These are phyloP conservation scores for Xylaria sp. DNA, from an alignment of 2,329 filamentous ascomycete genomes.

Conservation along the genomic window DNA sequence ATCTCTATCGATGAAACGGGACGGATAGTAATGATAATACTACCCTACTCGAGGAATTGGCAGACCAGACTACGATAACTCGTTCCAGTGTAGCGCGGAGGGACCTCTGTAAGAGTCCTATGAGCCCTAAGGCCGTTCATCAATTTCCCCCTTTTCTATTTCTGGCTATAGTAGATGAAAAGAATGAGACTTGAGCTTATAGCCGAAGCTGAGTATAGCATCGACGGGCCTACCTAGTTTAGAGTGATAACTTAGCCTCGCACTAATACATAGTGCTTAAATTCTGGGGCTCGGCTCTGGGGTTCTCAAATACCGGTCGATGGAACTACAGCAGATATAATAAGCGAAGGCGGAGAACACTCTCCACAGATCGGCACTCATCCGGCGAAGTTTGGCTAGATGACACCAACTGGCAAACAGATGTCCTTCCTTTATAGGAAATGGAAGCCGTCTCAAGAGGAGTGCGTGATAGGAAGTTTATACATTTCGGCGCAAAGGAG, in stretches of 20 bases:
- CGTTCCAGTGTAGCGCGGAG: too few relatives aligned
- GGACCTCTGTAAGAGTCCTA: background rate
- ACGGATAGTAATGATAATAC: constrained; percentile 12
- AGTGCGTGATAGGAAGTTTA: background rate
- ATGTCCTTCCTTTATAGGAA: constrained; percentile 27
- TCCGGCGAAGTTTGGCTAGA: background rate
- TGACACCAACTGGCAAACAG: background rate
- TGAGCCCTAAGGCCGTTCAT: background rate
- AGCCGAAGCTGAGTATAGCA: background rate
- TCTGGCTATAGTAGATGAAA: background rate
- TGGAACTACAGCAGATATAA: background rate
- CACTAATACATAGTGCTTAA: background rate
- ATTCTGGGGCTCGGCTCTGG: background rate
- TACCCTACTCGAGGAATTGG: background rate
- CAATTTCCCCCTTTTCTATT: background rate
- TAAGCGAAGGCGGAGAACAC: background rate
- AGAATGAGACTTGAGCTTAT: background rate
- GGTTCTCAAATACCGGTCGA: constrained; percentile 4
- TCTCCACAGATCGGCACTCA: constrained; percentile 23
- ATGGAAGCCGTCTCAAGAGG: background rate
- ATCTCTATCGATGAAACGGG: constrained; percentile 23
- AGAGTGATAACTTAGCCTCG: background rate
- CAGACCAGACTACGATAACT: background rate
- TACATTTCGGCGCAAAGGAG: background rate
- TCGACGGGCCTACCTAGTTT: background rate